Evolutionary conservation across 2,329 filamentous ascomycete genomes (phyloP).

Genomic region (Aspergillus sp.): DNA sequence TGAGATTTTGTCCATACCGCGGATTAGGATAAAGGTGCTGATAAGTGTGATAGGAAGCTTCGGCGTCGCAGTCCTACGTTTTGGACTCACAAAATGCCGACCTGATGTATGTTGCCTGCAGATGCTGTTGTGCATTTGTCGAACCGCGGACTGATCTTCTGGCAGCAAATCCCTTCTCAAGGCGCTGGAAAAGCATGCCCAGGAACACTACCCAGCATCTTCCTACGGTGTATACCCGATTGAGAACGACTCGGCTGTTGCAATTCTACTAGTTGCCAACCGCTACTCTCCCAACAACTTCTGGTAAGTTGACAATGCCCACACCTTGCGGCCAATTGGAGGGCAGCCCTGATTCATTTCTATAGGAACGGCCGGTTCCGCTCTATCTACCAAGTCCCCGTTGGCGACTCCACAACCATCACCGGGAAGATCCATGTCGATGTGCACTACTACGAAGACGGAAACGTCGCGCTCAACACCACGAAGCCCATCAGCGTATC

Average conservation of each 20-base stretch:
- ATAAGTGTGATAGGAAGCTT: constrained; percentile 66
- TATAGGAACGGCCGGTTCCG: constrained; percentile 93
- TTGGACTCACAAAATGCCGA: constrained; percentile 75
- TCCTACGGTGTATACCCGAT: constrained; percentile 81
- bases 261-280: constrained; percentile 84
- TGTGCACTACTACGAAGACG: constrained; percentile 99
- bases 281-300: constrained; percentile 99
- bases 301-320: constrained; percentile 59
- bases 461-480: constrained; percentile 92
- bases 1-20: constrained; percentile 26
- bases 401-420: constrained; percentile 59
- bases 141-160: not conserved
- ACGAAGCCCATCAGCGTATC: constrained; percentile 69
- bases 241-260: constrained; percentile 71
- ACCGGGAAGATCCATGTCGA: constrained; percentile 86
- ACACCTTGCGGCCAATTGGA: not conserved
- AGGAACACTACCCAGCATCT: constrained; percentile 84
- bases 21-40: constrained; percentile 16
- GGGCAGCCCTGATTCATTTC: not conserved
- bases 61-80: constrained; percentile 73
- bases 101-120: constrained; percentile 65
- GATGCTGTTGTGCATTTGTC: not conserved
- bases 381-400: constrained; percentile 76
- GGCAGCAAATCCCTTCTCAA: constrained; percentile 79
- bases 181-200: constrained; percentile 70